Conservation (phyloP, 2,329 filamentous ascomycete genomes). For the Aureobasidium musti region DNA sequence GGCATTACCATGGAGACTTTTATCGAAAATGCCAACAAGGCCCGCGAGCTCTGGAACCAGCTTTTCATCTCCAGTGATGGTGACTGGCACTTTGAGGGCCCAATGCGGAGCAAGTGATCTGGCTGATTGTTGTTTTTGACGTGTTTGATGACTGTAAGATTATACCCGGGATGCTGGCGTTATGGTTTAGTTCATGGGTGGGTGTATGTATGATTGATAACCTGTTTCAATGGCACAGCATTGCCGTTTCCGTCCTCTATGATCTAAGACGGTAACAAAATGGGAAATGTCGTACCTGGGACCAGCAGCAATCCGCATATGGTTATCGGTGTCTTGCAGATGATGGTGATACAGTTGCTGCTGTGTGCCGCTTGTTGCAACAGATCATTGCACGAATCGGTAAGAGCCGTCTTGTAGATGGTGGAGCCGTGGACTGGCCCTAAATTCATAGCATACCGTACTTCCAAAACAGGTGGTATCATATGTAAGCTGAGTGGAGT, state of each 20-base stretch:
- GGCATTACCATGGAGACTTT: constrained; percentile 42
- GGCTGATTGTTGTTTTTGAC: not conserved
- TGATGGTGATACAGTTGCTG: not conserved
- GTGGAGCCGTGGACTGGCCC: not conserved
- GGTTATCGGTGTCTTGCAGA: not conserved
- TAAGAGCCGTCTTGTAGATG: not conserved
- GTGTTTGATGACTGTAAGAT: constrained; percentile 10
- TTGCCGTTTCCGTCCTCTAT: not conserved
- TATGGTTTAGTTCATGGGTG: not conserved
- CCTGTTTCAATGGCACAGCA: not conserved
- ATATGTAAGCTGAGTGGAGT: constrained; percentile 13
- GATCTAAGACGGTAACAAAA: not conserved
- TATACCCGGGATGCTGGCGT: constrained; percentile 20
- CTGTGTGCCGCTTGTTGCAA: not conserved
- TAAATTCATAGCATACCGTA: not conserved
- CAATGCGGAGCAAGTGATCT: constrained; percentile 35
- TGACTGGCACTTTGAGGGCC: constrained; percentile 44
- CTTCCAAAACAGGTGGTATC: constrained; percentile 11
- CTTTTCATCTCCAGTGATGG: constrained; percentile 39
- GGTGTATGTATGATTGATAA: not conserved
- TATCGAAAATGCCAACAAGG: constrained; percentile 35
- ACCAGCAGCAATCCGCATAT: not conserved
- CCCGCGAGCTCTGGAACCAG: constrained; percentile 38
- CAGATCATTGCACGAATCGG: not conserved
- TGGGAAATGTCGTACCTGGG: not conserved